phyloP scores from a whole-genome alignment of 2,329 filamentous ascomycete species.

The Neophaeococcomyces mojaviensis region DNA sequence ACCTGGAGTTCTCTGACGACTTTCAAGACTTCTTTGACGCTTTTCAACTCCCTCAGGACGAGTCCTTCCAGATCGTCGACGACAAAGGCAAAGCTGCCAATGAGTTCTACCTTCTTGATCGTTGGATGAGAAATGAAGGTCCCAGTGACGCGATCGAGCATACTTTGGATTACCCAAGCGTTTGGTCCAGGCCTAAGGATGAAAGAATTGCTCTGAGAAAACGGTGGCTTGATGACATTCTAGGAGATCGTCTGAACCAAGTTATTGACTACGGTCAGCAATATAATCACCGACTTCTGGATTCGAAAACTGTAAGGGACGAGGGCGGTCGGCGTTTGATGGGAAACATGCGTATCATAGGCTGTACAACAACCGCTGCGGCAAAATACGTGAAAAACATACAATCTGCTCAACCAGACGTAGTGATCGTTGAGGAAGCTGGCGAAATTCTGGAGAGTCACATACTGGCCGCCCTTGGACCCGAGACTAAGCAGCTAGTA shows the following conservation, averaged over 20 bases:
- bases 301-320: constrained; percentile 16
- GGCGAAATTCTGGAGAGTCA: constrained; percentile 66
- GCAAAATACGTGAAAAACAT: constrained; percentile 55
- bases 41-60: constrained; percentile 43
- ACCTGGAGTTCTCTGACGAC: constrained; percentile 48
- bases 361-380: constrained; percentile 63
- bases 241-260: constrained; percentile 42
- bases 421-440: constrained; percentile 64
- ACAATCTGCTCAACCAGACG: constrained; percentile 46
- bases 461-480: constrained; percentile 52
- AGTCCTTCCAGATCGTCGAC: constrained; percentile 44
- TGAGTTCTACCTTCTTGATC: constrained; percentile 44
- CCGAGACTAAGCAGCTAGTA: constrained; percentile 54
- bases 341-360: constrained; percentile 53
- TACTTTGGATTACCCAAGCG: constrained; percentile 23
- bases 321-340: constrained; percentile 44
- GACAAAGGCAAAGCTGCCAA: constrained; percentile 37
- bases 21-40: constrained; percentile 46
- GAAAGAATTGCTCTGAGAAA: constrained; percentile 31
- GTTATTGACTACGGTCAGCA: constrained; percentile 14
- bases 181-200: constrained; percentile 48
- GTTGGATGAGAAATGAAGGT: constrained; percentile 45
- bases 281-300: constrained; percentile 9
- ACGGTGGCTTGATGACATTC: constrained; percentile 40
- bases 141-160: constrained; percentile 37